Base-by-base conservation (phyloP, 305 asterid genomes). In the Ajuga reptans region DNA sequence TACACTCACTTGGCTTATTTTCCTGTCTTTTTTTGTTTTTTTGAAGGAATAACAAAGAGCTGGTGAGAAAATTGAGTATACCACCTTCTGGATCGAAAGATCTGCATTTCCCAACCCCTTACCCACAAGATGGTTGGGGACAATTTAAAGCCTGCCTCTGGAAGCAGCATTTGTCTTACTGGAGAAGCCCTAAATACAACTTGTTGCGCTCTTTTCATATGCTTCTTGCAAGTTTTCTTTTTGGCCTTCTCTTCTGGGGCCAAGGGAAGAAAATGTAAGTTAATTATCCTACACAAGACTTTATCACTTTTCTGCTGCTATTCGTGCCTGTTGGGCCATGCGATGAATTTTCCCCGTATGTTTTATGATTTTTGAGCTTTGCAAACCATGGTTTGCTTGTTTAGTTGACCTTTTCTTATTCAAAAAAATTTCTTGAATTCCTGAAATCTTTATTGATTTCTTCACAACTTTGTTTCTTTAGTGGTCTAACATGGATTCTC, bases 161-260 rank as follows among this genome's bases (percentile, higher is more conserved):
- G 95, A 88, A 84, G 79, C 90, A 82, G 64, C 75, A 80, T 53
- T 77, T 72, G 79, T 88, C 95, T 43, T 88, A 88, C 72, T 88
- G 95, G 95, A 80, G 92, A 80, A 84, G 88, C 75, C 95, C 95
- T n/a, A 58, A 75, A 1, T 85, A 84, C 77, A 87, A 84, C 77
- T 57, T 86, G 75, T 53, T 58, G 62, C 92, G 89, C 27, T 67
- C 75, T 0, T 0, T 75, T 17, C 72, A 71, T 66, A 76, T 79
- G 78, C 57, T 86, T 47, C 27, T 81, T 17, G 59, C 85, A 21
- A 72, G 85, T 42, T 12, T 80, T 17, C 33, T 74, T 46, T 86
- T 45, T 12, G 91, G 91, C 50, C 0, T 55, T 1, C 59, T 86
- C 21, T 86, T 78, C 46, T 84, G 85, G 88, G 71, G 66, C 24